Conservation (phyloP, 148 eudicot genomes). For the Vaccinium myrtillus region DNA sequence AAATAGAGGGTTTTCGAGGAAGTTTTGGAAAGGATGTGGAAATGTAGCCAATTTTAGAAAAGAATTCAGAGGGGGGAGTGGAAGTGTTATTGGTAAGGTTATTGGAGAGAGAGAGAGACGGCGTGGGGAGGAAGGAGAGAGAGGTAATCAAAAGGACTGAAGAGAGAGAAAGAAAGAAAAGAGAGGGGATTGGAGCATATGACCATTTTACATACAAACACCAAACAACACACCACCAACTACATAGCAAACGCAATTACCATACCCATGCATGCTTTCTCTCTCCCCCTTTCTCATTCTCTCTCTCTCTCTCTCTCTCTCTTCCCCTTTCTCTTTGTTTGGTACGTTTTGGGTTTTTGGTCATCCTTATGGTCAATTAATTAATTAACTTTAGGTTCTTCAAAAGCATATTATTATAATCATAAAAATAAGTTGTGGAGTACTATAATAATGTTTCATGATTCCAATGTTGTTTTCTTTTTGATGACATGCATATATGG, state of each 20-base stretch:
- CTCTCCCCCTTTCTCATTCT: not conserved
- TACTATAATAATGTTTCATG: not conserved
- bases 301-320: constrained; percentile 2
- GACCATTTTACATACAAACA: constrained; percentile 9
- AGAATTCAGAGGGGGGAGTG: constrained; percentile 7
- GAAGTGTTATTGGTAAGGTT: constrained; percentile 12
- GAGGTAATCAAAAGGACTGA: constrained; percentile 1
- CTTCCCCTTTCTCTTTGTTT: constrained; percentile 7
- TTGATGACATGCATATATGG: too few relatives aligned
- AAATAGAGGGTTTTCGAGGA: not conserved
- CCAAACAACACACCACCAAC: constrained; percentile 27
- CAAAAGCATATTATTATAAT: not conserved
- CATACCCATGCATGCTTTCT: constrained; percentile 23
- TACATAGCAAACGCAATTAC: constrained; percentile 13
- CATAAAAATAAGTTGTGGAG: not conserved
- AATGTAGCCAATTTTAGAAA: constrained; percentile 2
- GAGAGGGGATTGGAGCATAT: constrained; percentile 9
- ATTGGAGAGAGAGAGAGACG: constrained; percentile 19
- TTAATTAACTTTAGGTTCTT: not conserved
- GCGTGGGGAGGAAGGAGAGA: constrained; percentile 18
- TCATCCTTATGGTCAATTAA: constrained; percentile 13
- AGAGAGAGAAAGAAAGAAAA: not conserved
- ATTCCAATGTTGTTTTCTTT: not conserved
- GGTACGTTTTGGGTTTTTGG: constrained; percentile 29
- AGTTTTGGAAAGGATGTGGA: not conserved